These are phyloP conservation scores for Acacia concinna DNA, from an alignment of 331 rosid genomes.

Conservation along the genomic window DNA sequence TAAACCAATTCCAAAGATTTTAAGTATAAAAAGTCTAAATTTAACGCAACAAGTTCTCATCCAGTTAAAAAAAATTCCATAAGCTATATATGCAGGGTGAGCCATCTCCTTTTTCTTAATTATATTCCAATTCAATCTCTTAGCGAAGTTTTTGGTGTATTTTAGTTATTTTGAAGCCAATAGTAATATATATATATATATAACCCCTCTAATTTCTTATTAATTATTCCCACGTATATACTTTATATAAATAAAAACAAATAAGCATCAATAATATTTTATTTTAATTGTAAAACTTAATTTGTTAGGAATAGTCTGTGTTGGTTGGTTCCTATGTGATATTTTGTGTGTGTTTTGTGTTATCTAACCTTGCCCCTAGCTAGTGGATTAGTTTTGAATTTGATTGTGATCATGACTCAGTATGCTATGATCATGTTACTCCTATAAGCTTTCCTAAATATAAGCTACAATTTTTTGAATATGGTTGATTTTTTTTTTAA, in stretches of 20 bases:
- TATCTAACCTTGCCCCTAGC: neutral
- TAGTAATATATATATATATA: neutral
- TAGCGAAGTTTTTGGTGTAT: neutral
- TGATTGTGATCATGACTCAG: neutral
- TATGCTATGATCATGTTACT: neutral
- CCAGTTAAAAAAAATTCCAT: neutral
- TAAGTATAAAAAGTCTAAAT: neutral
- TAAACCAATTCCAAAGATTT: conserved; percentile 21
- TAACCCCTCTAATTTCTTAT: neutral
- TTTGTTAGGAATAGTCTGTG: neutral
- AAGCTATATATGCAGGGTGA: neutral
- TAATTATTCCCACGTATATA: neutral
- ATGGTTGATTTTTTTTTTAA: too few species aligned
- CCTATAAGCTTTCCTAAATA: too few species aligned
- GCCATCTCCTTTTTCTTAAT: neutral
- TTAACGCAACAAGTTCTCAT: neutral
- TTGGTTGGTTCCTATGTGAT: neutral
- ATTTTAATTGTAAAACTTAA: neutral
- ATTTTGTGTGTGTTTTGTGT: too few species aligned
- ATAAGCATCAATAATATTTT: neutral
- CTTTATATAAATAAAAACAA: neutral
- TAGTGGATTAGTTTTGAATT: neutral
- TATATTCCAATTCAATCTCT: neutral
- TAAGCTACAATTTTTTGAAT: too few species aligned
- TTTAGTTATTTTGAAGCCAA: neutral